A percentile compares a stretch with the other conserved stretches of the same genome.
These are phyloP conservation scores for Pleurotus eryngii DNA, from an alignment of 768 basidiomycete genomes.

Conservation along the genomic window DNA sequence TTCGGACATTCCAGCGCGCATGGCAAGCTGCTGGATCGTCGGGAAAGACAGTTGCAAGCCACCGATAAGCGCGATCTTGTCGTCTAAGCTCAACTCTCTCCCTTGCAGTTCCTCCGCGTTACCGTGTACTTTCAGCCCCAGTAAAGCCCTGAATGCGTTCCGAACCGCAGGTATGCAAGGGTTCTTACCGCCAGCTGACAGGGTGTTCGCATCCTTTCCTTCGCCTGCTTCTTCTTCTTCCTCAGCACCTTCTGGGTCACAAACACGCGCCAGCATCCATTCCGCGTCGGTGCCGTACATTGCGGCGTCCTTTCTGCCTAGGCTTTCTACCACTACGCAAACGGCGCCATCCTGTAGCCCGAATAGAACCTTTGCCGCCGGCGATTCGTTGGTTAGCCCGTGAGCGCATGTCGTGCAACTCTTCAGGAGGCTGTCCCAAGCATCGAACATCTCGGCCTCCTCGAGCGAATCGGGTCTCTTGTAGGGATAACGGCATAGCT, in stretches of 20 bases:
- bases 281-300: slow-evolving; percentile 4
- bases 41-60: slow-evolving; percentile 1
- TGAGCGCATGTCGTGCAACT: not conserved
- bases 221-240: not conserved
- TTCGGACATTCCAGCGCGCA: not conserved
- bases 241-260: not conserved
- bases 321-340: not conserved
- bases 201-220: not conserved
- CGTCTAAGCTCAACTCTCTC: not conserved
- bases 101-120: not conserved
- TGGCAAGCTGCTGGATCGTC: not conserved
- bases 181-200: not conserved
- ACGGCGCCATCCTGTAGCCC: not conserved
- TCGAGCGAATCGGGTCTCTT: not conserved
- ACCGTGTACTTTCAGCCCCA: not conserved
- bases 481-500: not conserved
- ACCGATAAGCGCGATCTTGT: not conserved
- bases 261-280: not conserved
- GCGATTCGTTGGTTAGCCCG: not conserved
- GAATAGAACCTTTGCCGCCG: not conserved
- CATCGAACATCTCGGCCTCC: not conserved
- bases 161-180: not conserved
- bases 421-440: not conserved
- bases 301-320: not conserved
- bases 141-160: not conserved